Percentiles rank a stretch among this genome's conserved stretches.
Conservation (phyloP, 208 protist species). For the Trypanosoma platydactyli region DNA sequence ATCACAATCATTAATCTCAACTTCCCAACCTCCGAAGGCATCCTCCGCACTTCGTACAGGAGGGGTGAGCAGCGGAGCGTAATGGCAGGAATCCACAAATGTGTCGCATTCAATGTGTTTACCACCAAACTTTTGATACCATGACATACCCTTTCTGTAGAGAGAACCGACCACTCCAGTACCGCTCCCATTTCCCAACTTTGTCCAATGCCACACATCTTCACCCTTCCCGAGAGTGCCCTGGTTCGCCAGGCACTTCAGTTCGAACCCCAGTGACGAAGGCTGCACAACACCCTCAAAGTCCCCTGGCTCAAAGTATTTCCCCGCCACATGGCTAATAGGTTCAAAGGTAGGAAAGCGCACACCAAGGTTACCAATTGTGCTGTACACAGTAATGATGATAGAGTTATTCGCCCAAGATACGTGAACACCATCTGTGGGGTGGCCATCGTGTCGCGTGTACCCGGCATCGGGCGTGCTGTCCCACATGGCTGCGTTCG, state of each 20-base stretch:
- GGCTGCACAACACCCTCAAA: conserved; percentile 39
- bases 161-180: conserved; percentile 55
- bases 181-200: conserved; percentile 38
- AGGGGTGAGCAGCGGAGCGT: conserved; percentile 80
- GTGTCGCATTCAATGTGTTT: conserved; percentile 80
- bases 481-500: conserved; percentile 60
- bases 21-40: conserved; percentile 44
- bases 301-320: conserved; percentile 65
- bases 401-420: conserved; percentile 63
- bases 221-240: conserved; percentile 53
- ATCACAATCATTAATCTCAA: conserved; percentile 80
- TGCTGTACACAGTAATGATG: conserved; percentile 62
- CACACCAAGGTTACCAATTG: conserved; percentile 79
- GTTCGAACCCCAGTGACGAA: conserved; percentile 59
- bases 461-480: conserved; percentile 48
- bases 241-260: conserved; percentile 65
- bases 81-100: conserved; percentile 70
- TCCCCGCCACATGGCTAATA: conserved; percentile 32
- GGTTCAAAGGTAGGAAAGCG: conserved; percentile 86
- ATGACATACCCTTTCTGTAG: conserved; percentile 61
- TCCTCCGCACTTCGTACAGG: conserved; percentile 35
- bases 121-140: conserved; percentile 89
- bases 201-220: conserved; percentile 73
- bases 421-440: conserved; percentile 57
- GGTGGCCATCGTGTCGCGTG: conserved; percentile 50